Evolutionary conservation across 306 rosid species (phyloP).

Genomic region (Rosa rugosa): DNA sequence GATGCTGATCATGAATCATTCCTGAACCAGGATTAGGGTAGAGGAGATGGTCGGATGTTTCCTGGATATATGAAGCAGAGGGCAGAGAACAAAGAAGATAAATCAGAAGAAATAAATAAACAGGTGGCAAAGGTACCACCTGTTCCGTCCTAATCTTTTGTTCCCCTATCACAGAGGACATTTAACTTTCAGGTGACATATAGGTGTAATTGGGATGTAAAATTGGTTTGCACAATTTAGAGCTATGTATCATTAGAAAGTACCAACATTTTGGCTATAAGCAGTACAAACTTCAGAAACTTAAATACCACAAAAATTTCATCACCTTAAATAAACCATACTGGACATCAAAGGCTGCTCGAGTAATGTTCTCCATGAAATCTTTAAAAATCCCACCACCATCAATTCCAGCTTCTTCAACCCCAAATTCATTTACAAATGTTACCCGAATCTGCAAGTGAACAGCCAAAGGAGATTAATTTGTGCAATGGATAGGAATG

Average conservation of each 20-base stretch:
- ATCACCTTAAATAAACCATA: constrained; percentile 95
- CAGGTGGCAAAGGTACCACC: not conserved
- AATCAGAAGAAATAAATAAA: constrained; percentile 13
- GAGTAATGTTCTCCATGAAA: constrained; percentile 98
- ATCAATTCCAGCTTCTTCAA: constrained; percentile 99
- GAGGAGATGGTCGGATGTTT: constrained; percentile 88
- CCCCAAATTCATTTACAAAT: constrained; percentile 96
- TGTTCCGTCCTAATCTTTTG: not conserved
- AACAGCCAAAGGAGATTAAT: constrained; percentile 16
- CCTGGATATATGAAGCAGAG: constrained; percentile 53
- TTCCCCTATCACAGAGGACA: not conserved
- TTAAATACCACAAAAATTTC: not conserved
- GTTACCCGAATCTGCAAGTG: constrained; percentile 82
- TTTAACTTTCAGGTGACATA: not conserved
- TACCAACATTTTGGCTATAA: not conserved
- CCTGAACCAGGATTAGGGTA: constrained; percentile 99
- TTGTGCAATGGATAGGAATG: constrained; percentile 6
- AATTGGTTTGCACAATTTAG: not conserved
- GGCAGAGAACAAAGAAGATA: constrained; percentile 23
- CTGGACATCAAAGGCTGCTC: constrained; percentile 98
- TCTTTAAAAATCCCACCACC: constrained; percentile 99
- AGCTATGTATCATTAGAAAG: not conserved
- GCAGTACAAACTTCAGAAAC: not conserved
- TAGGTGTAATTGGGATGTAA: not conserved
- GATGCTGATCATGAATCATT: constrained; percentile 97